Evolutionary conservation across 257 asterid species (phyloP).

Genomic region (Cinchona pubescens): DNA sequence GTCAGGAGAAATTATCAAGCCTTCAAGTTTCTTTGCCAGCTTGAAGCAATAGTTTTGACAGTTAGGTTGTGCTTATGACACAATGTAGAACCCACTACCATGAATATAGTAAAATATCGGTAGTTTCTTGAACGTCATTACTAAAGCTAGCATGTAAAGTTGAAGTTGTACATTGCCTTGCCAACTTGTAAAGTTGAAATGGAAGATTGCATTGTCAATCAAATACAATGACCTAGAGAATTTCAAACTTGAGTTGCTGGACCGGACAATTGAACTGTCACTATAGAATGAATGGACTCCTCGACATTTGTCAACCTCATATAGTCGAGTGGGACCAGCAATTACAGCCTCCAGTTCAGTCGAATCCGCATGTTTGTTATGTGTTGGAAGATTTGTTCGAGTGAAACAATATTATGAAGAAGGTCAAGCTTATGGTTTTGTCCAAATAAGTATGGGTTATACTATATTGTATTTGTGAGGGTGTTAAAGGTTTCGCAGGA

Average conservation of each 20-base stretch:
- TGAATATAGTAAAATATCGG: constrained; percentile 69
- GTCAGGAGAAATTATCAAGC: constrained; percentile 61
- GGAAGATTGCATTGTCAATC: constrained; percentile 44
- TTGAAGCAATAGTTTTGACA: constrained; percentile 74
- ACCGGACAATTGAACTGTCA: constrained; percentile 69
- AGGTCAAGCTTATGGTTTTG: background rate
- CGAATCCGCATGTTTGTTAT: background rate
- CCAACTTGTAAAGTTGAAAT: constrained; percentile 61
- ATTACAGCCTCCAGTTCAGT: background rate
- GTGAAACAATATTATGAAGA: background rate
- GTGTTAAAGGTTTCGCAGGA: background rate
- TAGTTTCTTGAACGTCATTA: constrained; percentile 38
- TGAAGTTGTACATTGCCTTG: constrained; percentile 54
- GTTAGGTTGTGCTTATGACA: constrained; percentile 70
- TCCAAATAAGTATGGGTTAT: too few species aligned
- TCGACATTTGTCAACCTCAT: constrained; percentile 70
- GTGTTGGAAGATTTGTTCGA: background rate
- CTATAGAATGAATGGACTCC: constrained; percentile 62
- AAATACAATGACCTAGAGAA: constrained; percentile 47
- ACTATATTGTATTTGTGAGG: background rate
- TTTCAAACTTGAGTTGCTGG: constrained; percentile 46
- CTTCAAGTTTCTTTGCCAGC: constrained; percentile 62
- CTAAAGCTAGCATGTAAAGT: constrained; percentile 59
- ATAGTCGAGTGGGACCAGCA: constrained; percentile 19
- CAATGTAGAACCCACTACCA: constrained; percentile 79